phyloP scores from a whole-genome alignment of 164 flowering plant genomes.

The Vitis riparia region DNA sequence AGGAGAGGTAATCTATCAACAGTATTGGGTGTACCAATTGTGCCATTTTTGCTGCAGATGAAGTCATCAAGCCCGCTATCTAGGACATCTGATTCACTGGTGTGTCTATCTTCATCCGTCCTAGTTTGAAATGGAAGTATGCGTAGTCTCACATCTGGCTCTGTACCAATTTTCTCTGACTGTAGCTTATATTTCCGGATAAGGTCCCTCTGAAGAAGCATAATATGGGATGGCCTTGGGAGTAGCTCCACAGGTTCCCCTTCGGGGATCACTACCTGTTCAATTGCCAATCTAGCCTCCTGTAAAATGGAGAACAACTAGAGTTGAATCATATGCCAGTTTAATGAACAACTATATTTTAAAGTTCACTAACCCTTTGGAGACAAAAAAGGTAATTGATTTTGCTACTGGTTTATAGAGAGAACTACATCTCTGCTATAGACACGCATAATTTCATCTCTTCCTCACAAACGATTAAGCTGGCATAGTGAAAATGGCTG shows the following conservation, averaged over 20 bases:
- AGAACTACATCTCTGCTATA: too few species aligned
- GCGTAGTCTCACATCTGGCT: constrained; percentile 39
- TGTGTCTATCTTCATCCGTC: constrained; percentile 11
- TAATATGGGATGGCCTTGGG: constrained; percentile 65
- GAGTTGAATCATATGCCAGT: background rate
- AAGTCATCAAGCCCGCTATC: constrained; percentile 26
- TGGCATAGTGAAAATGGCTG: too few species aligned
- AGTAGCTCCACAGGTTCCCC: constrained; percentile 81
- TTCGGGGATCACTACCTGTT: constrained; percentile 75
- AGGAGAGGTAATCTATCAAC: constrained; percentile 72
- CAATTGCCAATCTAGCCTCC: constrained; percentile 89
- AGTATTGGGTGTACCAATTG: constrained; percentile 45
- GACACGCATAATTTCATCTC: too few species aligned
- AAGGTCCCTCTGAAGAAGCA: constrained; percentile 70
- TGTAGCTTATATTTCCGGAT: constrained; percentile 57
- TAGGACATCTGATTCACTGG: constrained; percentile 17
- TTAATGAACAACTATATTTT: background rate
- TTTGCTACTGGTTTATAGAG: too few species aligned
- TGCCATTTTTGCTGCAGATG: constrained; percentile 15
- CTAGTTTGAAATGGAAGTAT: constrained; percentile 54
- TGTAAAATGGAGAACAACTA: constrained; percentile 20
- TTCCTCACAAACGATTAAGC: too few species aligned
- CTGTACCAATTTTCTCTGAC: constrained; percentile 51
- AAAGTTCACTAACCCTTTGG: background rate
- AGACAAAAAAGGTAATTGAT: background rate